These are phyloP conservation scores for Spencermartinsiella ligniputridi DNA, from an alignment of 1,139 yeast species.

Conservation along the genomic window DNA sequence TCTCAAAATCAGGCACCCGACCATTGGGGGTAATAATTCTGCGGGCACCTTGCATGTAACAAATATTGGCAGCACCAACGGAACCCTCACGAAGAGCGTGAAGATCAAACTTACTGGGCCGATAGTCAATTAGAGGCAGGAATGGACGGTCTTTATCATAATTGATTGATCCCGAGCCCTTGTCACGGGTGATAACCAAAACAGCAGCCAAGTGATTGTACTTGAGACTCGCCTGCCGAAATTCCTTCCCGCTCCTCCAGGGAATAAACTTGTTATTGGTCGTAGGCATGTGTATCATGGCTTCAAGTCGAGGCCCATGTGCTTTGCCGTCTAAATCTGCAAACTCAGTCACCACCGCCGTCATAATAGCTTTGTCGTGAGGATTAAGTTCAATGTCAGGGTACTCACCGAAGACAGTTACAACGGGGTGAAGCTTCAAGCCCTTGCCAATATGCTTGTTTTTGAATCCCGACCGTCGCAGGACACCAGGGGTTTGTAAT, in stretches of 20 bases:
- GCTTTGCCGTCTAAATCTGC: slow-evolving; percentile 54
- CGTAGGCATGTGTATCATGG: slow-evolving; percentile 46
- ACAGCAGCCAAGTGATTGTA: slow-evolving; percentile 42
- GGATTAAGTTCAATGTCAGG: slow-evolving; percentile 35
- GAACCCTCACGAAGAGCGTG: slow-evolving; percentile 42
- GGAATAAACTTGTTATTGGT: slow-evolving; percentile 41
- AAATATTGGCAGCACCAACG: slow-evolving; percentile 44
- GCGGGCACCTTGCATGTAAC: slow-evolving; percentile 50
- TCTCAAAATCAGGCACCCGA: slow-evolving; percentile 40
- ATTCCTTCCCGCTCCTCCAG: slow-evolving; percentile 35
- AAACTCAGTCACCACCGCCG: slow-evolving; percentile 47
- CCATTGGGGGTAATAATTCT: slow-evolving; percentile 42
- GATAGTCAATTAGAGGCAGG: slow-evolving; percentile 40
- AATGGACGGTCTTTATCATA: slow-evolving; percentile 39
- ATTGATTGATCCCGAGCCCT: slow-evolving; percentile 40
- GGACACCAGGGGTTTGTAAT: slow-evolving; percentile 48
- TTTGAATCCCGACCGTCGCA: slow-evolving; percentile 49
- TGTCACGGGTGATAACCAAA: slow-evolving; percentile 49
- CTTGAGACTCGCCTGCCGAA: slow-evolving; percentile 2
- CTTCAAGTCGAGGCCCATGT: slow-evolving; percentile 56
- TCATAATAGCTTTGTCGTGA: slow-evolving; percentile 45
- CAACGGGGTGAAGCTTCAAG: slow-evolving; percentile 52
- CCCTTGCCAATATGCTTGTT: slow-evolving; percentile 53
- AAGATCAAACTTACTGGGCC: slow-evolving; percentile 32
- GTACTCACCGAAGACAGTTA: slow-evolving; percentile 43